phyloP scores from a whole-genome alignment of 2,329 filamentous ascomycete species.

The Fulvia fulva region DNA sequence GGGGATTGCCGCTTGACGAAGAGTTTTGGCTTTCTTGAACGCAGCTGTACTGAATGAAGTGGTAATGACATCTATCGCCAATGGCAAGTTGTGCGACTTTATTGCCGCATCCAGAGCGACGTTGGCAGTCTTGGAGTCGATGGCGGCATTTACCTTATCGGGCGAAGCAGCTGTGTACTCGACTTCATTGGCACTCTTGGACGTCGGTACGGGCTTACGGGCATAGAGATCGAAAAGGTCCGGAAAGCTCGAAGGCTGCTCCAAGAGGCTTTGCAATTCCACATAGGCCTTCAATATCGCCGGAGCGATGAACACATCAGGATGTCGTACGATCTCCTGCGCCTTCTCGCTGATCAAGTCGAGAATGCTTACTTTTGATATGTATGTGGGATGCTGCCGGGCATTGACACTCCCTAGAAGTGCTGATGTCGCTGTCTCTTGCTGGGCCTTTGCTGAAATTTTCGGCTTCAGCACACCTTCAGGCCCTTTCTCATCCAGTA shows the following conservation, averaged over 20 bases:
- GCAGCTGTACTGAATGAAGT: constrained; percentile 64
- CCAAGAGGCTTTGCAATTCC: constrained; percentile 67
- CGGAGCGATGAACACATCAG: constrained; percentile 75
- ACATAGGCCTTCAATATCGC: constrained; percentile 71
- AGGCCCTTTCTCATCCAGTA: constrained; percentile 22
- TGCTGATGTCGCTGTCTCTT: constrained; percentile 49
- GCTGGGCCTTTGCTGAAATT: constrained; percentile 5
- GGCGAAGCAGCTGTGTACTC: constrained; percentile 62
- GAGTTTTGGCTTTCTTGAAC: constrained; percentile 63
- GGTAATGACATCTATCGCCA: constrained; percentile 72
- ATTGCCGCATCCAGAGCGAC: constrained; percentile 76
- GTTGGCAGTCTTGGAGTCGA: constrained; percentile 67
- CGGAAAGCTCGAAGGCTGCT: constrained; percentile 71
- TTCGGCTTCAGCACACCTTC: background rate
- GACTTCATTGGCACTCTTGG: constrained; percentile 45
- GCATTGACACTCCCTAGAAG: constrained; percentile 49
- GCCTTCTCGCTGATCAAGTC: constrained; percentile 52
- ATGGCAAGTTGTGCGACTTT: constrained; percentile 68
- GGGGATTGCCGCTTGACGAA: constrained; percentile 62
- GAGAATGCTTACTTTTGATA: constrained; percentile 35
- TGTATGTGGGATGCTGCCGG: constrained; percentile 30
- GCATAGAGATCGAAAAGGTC: constrained; percentile 78
- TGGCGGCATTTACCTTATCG: constrained; percentile 58
- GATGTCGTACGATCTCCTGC: constrained; percentile 68
- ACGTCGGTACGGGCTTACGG: constrained; percentile 66